A percentile compares a stretch with the other conserved stretches of the same genome.
These are phyloP conservation scores for Penicillium pancosmium DNA, from an alignment of 495 filamentous ascomycete species.

Conservation along the genomic window DNA sequence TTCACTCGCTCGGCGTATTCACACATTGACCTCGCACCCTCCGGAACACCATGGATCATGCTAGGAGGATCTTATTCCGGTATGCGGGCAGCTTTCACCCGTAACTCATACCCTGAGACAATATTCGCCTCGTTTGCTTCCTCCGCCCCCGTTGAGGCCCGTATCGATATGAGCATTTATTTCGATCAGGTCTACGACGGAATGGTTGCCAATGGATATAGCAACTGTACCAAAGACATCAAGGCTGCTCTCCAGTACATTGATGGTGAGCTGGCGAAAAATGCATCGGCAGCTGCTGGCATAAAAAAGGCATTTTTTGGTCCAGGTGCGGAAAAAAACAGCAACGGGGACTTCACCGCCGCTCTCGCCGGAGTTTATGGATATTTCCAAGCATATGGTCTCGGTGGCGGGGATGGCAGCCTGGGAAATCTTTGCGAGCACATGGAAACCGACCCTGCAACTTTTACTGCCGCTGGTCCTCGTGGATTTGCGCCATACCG, in stretches of 20 bases:
- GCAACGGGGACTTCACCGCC: constrained; percentile 53
- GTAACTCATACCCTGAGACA: constrained; percentile 58
- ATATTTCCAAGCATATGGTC: constrained; percentile 53
- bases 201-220: constrained; percentile 51
- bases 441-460: constrained; percentile 41
- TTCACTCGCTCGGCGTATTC: constrained; percentile 43
- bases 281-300: constrained; percentile 31
- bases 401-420: constrained; percentile 39
- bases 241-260: constrained; percentile 55
- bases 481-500: constrained; percentile 42
- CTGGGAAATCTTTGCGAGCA: constrained; percentile 51
- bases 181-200: constrained; percentile 58
- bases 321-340: constrained; percentile 48
- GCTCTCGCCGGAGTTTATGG: constrained; percentile 44
- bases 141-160: constrained; percentile 58
- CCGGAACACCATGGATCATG: constrained; percentile 59
- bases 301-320: constrained; percentile 57
- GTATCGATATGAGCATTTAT: constrained; percentile 58
- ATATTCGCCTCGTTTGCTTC: constrained; percentile 58
- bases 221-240: constrained; percentile 58
- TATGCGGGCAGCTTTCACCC: constrained; percentile 56
- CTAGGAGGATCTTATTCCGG: constrained; percentile 63
- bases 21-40: constrained; percentile 44
- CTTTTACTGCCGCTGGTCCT: constrained; percentile 25
- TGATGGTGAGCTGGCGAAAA: constrained; percentile 45